Evolutionary conservation across 2,329 filamentous ascomycete species (phyloP).

Genomic region (Diaporthe vaccinii): DNA sequence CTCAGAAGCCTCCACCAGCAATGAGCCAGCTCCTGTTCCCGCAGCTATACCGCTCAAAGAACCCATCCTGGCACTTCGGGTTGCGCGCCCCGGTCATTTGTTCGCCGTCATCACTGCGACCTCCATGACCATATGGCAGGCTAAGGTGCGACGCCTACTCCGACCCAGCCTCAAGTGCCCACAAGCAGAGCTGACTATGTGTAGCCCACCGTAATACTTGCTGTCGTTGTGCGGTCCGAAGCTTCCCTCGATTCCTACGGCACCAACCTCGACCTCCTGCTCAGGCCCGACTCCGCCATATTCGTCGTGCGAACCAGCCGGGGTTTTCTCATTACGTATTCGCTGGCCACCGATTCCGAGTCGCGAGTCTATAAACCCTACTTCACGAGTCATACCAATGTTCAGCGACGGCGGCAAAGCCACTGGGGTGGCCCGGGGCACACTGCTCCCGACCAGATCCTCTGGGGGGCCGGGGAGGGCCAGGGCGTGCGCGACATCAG

Average conservation of each 20-base stretch:
- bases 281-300: conserved; percentile 92
- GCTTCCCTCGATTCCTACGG: conserved; percentile 87
- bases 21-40: conserved; percentile 45
- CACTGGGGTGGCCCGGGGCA: conserved; percentile 70
- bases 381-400: conserved; percentile 77
- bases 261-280: conserved; percentile 83
- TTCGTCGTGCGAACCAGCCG: conserved; percentile 88
- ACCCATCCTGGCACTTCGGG: conserved; percentile 79
- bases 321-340: conserved; percentile 95
- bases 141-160: conserved; percentile 73
- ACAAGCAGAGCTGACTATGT: conserved; percentile 9
- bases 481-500: conserved; percentile 87
- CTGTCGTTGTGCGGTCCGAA: conserved; percentile 84
- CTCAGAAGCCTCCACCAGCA: conserved; percentile 46
- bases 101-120: conserved; percentile 91
- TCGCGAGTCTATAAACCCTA: conserved; percentile 88
- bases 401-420: conserved; percentile 72
- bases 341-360: conserved; percentile 85
- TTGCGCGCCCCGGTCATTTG: conserved; percentile 82
- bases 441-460: conserved; percentile 70
- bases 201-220: conserved; percentile 89
- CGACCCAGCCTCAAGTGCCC: conserved; percentile 42
- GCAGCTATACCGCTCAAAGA: conserved; percentile 65
- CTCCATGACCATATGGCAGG: conserved; percentile 96
- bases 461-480: conserved; percentile 85